phyloP scores from a whole-genome alignment of 192 early-diverging fungal species.

The Spizellomyces sp. region DNA sequence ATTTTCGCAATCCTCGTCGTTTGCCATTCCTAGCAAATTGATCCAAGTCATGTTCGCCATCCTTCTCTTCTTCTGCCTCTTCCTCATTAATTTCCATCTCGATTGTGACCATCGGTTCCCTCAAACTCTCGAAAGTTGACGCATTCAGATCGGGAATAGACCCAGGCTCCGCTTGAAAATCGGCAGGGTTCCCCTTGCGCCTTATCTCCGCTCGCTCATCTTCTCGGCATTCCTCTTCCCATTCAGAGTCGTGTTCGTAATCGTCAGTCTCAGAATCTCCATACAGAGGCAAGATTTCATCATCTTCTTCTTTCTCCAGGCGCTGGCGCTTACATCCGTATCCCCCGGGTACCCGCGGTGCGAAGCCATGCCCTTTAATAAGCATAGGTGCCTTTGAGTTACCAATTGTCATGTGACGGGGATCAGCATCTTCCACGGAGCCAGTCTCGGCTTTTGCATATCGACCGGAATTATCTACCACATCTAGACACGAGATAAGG shows the following conservation, averaged over 20 bases:
- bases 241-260: slow-evolving; percentile 47
- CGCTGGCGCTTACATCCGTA: slow-evolving; percentile 16
- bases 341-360: slow-evolving; percentile 26
- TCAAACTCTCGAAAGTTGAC: background rate
- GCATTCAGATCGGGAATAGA: background rate
- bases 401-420: background rate
- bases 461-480: no score
- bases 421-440: no score
- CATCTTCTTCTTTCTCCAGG: slow-evolving; percentile 12
- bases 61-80: background rate
- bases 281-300: slow-evolving; percentile 42
- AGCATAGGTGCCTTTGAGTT: background rate
- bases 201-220: background rate
- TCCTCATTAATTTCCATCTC: background rate
- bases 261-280: slow-evolving; percentile 48
- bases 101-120: background rate
- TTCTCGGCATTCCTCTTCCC: slow-evolving; percentile 16
- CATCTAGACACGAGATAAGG: no score
- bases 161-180: background rate
- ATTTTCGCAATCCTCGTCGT: background rate
- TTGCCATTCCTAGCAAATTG: slow-evolving; percentile 14
- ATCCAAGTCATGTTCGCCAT: slow-evolving; percentile 14
- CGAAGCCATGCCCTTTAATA: slow-evolving; percentile 33
- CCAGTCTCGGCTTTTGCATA: no score
- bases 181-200: background rate